These are phyloP conservation scores for Cryptosporidium viatorum DNA, from an alignment of 169 alveolate genomes.

Conservation along the genomic window DNA sequence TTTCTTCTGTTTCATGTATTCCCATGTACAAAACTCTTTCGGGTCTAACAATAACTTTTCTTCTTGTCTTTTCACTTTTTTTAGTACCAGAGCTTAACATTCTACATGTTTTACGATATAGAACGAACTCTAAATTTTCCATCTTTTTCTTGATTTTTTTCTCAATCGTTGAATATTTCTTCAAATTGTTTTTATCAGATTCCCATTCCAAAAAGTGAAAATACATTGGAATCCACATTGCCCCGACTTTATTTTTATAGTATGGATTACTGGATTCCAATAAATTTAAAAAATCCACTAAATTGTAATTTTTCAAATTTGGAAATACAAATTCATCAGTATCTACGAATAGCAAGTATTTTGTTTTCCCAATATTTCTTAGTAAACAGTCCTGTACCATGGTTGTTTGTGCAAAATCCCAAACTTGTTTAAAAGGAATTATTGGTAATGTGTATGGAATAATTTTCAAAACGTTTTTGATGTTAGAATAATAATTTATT, in stretches of 20 bases:
- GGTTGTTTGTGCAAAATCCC: constrained; percentile 69
- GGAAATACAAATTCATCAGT: constrained; percentile 68
- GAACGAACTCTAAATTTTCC: constrained; percentile 7
- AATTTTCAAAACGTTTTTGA: constrained; percentile 8
- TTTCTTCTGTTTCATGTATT: constrained; percentile 60
- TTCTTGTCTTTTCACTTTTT: constrained; percentile 41
- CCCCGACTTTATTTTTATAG: constrained; percentile 35
- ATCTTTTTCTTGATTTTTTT: background rate
- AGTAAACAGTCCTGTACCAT: constrained; percentile 72
- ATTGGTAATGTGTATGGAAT: constrained; percentile 51
- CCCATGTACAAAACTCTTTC: constrained; percentile 65
- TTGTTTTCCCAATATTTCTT: constrained; percentile 17
- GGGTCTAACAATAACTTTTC: constrained; percentile 54
- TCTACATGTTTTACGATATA: constrained; percentile 63
- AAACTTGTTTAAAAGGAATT: constrained; percentile 64
- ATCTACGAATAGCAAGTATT: constrained; percentile 54
- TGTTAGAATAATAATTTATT: constrained; percentile 23
- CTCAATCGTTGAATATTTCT: constrained; percentile 24
- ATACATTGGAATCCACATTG: constrained; percentile 72
- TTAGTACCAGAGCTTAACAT: constrained; percentile 48
- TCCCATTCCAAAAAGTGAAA: constrained; percentile 71
- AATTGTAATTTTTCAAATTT: background rate
- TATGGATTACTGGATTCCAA: background rate
- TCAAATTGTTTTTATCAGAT: background rate
- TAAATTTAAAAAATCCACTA: constrained; percentile 7